phyloP scores from a whole-genome alignment of 1,284 basidiomycete species.

The Sanghuangporus baumii region DNA sequence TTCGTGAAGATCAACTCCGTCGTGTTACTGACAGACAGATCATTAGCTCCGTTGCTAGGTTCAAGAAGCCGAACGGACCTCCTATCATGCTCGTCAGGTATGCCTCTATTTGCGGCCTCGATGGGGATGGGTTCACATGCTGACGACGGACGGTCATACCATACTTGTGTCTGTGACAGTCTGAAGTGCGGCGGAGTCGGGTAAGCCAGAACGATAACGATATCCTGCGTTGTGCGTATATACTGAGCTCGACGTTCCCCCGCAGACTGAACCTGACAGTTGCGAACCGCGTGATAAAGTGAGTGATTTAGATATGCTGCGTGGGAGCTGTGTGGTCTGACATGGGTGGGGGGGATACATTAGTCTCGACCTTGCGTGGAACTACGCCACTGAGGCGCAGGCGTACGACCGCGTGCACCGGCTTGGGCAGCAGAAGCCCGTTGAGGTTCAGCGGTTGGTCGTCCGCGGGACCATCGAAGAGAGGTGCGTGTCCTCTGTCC shows the following conservation, averaged over 20 bases:
- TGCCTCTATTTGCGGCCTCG: conserved; percentile 2
- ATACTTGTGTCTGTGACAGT: conserved; percentile 28
- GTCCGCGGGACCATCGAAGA: conserved; percentile 65
- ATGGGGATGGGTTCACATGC: no score
- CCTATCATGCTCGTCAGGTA: conserved; percentile 61
- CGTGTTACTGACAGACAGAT: not conserved
- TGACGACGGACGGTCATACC: no score
- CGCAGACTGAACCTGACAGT: conserved; percentile 50
- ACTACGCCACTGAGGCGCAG: conserved; percentile 60
- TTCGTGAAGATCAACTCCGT: not conserved
- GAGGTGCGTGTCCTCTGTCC: conserved; percentile 47
- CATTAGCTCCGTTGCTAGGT: conserved; percentile 34
- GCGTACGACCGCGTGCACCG: conserved; percentile 66
- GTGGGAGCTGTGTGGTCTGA: not conserved
- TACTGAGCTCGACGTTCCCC: not conserved
- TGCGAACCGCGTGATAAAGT: conserved; percentile 67
- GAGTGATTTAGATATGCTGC: conserved; percentile 18
- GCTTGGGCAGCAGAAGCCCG: conserved; percentile 65
- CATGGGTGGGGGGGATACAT: not conserved
- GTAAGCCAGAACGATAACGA: conserved; percentile 26
- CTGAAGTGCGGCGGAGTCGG: conserved; percentile 67
- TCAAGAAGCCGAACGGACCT: conserved; percentile 48
- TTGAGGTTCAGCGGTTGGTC: conserved; percentile 62
- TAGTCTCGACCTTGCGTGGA: conserved; percentile 70
- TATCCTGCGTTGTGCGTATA: not conserved